Base-by-base conservation (phyloP, 148 eudicot genomes). In the Agrostemma githago region DNA sequence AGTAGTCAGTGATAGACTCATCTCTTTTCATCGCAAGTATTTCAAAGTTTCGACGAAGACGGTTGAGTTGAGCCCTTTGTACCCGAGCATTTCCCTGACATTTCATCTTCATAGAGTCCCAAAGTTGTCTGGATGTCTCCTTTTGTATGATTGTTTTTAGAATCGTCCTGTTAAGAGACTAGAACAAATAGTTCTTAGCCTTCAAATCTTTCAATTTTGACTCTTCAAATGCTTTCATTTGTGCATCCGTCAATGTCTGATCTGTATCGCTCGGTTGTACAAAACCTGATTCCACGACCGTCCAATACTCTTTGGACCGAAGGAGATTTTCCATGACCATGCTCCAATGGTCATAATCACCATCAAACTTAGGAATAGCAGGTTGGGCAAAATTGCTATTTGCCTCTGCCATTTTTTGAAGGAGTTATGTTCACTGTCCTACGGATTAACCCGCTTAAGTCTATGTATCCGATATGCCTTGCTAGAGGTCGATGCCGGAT, bases 321-420 rank as follows among this genome's bases (percentile, higher is more conserved):
- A 68, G 15, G 19, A 68, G 58, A 17, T 76, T 68, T 17, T 68
- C 74, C 74, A 69, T 76, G 66, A 68, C 43, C 70, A 68, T 66
- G 60, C 73, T 68, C 79, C 73, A 75, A 67, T 75, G 72, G 65
- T 75, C 78, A 16, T 75, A 66, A 62, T 75, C 72, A 75, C 76
- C 76, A 59, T 73, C 76, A 40, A 73, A 73, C 8, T 62, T 65
- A 3, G 76, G 76, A 16, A 60, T 73, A 16, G 62, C 62, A 58
- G 62, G 62, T 10, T 58, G 62, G n/a, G 62, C 62, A 58, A 58
- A 58, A n/a, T 10, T 58, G 17, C 62, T n/a, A 58, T 58, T 58
- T 58, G n/a, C 62, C 17, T 9, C 62, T 16, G 62, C 62, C 62
- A 58, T 26, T 58, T n/a, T n/a, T n/a, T n/a, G n/a, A n/a, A n/a